Evolutionary conservation across 257 asterid species (phyloP).

Genomic region (Paulownia fortunei): DNA sequence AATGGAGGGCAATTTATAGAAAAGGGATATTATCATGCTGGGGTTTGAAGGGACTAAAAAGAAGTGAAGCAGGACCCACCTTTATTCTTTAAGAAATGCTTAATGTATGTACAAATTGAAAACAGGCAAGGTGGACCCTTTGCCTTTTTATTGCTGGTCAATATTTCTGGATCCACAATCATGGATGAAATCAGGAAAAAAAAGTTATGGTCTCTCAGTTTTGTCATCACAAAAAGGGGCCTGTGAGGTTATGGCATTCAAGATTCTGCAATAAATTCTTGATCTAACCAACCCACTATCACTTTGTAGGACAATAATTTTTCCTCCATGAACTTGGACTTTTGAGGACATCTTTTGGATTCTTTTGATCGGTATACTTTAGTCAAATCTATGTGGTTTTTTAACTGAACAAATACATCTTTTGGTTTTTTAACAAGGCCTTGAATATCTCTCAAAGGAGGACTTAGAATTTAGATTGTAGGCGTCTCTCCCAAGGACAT

Average conservation of each 20-base stretch:
- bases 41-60: too few species aligned
- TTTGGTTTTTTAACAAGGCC: too few species aligned
- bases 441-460: too few species aligned
- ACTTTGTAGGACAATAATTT: neutral
- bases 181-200: neutral
- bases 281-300: constrained; percentile 13
- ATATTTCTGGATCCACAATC: neutral
- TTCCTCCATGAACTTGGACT: neutral
- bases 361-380: neutral
- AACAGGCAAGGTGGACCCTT: too few species aligned
- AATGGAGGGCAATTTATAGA: neutral
- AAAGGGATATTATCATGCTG: neutral
- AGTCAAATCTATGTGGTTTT: neutral
- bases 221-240: neutral
- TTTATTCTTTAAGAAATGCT: too few species aligned
- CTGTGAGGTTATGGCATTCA: neutral
- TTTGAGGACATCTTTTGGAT: neutral
- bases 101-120: too few species aligned
- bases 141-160: neutral
- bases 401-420: too few species aligned
- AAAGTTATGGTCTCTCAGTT: neutral
- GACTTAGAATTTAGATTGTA: too few species aligned
- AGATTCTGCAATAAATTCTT: neutral
- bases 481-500: too few species aligned
- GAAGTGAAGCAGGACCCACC: too few species aligned